These are phyloP conservation scores for Alternaria consortialis DNA, from an alignment of 2,329 filamentous ascomycete species.

Conservation along the genomic window DNA sequence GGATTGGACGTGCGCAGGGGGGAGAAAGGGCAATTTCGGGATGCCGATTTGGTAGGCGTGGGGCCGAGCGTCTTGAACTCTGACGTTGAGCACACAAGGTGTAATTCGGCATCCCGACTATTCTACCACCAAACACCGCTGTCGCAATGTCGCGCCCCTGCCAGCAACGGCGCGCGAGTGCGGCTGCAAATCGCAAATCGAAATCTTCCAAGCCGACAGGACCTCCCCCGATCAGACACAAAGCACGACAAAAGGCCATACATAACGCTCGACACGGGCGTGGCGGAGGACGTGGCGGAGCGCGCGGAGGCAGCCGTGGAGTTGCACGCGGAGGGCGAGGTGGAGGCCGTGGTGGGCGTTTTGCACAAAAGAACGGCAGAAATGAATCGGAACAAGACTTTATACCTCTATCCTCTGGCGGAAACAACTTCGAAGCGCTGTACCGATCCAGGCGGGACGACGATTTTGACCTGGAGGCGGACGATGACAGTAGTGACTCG, in stretches of 20 bases:
- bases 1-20: neutral
- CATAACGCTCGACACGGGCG: constrained; percentile 27
- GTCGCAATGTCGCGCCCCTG: constrained; percentile 36
- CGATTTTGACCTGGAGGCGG: constrained; percentile 16
- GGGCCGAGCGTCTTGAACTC: constrained; percentile 18
- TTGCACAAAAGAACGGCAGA: constrained; percentile 11
- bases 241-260: constrained; percentile 31
- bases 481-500: constrained; percentile 18
- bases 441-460: constrained; percentile 23
- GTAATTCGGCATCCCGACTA: neutral
- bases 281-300: constrained; percentile 1
- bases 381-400: constrained; percentile 19
- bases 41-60: constrained; percentile 9
- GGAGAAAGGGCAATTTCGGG: constrained; percentile 1
- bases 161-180: constrained; percentile 36
- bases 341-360: constrained; percentile 15
- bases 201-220: constrained; percentile 19
- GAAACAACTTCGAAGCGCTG: constrained; percentile 29
- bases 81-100: constrained; percentile 14
- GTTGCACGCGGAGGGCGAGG: constrained; percentile 5
- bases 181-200: constrained; percentile 30
- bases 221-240: constrained; percentile 28
- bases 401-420: constrained; percentile 21
- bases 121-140: neutral
- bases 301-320: neutral